phyloP scores from a whole-genome alignment of 1,284 basidiomycete genomes.

The Mycena sp. region DNA sequence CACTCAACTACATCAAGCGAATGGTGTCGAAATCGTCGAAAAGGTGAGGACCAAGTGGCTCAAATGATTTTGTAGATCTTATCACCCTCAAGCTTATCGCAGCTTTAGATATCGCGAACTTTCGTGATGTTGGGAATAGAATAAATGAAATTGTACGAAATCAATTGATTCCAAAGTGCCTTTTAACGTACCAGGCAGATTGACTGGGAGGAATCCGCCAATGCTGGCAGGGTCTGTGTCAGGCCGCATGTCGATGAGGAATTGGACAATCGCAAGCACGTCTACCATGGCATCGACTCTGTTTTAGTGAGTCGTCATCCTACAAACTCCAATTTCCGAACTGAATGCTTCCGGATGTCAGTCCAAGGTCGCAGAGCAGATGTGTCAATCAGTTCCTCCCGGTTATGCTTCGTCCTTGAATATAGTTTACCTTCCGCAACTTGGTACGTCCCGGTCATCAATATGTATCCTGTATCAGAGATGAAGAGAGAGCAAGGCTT shows the following conservation, averaged over 20 bases:
- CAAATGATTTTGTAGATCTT: slow-evolving; percentile 3
- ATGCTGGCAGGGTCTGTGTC: slow-evolving; percentile 76
- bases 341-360: slow-evolving; percentile 33
- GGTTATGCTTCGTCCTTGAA: slow-evolving; percentile 74
- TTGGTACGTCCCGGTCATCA: slow-evolving; percentile 62
- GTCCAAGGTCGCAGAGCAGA: slow-evolving; percentile 64
- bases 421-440: slow-evolving; percentile 92
- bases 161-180: too few relatives aligned
- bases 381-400: slow-evolving; percentile 51
- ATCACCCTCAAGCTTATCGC: slow-evolving; percentile 54
- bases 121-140: slow-evolving; percentile 72
- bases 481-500: slow-evolving; percentile 62
- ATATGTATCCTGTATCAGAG: too few relatives aligned
- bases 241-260: slow-evolving; percentile 82
- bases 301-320: slow-evolving; percentile 71
- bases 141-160: slow-evolving; percentile 80
- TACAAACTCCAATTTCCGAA: not conserved
- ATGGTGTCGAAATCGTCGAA: slow-evolving; percentile 62
- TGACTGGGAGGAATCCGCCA: slow-evolving; percentile 88
- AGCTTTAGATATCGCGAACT: slow-evolving; percentile 66
- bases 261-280: slow-evolving; percentile 84
- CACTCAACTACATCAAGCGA: slow-evolving; percentile 63
- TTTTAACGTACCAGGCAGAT: too few relatives aligned
- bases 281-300: slow-evolving; percentile 84
- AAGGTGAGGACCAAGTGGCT: slow-evolving; percentile 56